Percentiles rank a stretch among this genome's conserved stretches.
Evolutionary conservation across 495 filamentous ascomycete genomes (phyloP).

Genomic region (Coniosporium apollinis): DNA sequence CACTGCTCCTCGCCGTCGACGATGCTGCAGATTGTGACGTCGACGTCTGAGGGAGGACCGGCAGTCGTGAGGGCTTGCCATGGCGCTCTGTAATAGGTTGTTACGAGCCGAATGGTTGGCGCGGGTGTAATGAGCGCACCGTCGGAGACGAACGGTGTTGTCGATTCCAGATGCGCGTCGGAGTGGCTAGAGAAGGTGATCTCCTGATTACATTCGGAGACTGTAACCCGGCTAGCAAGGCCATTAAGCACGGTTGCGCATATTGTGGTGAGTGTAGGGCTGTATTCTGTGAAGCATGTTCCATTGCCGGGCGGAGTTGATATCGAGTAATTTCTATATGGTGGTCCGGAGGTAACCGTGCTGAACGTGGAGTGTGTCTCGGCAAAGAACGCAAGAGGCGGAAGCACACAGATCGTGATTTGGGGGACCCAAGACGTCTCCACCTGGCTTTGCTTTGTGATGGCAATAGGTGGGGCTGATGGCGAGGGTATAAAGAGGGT

Average conservation of each 20-base stretch:
- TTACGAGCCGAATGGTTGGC: slow-evolving; percentile 13
- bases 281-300: slow-evolving; percentile 15
- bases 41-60: slow-evolving; percentile 15
- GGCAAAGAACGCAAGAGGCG: slow-evolving; percentile 2
- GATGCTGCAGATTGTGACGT: slow-evolving; percentile 16
- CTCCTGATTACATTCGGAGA: slow-evolving; percentile 19
- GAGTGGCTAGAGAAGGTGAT: slow-evolving; percentile 23
- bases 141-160: slow-evolving; percentile 8
- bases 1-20: slow-evolving; percentile 14
- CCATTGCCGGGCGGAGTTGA: slow-evolving; percentile 7
- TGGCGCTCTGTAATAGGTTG: slow-evolving; percentile 20
- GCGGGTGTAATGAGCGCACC: slow-evolving; percentile 13
- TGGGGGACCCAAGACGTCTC: slow-evolving; percentile 17
- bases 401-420: slow-evolving; percentile 20
- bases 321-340: slow-evolving; percentile 8
- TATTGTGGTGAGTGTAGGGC: slow-evolving; percentile 14
- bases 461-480: slow-evolving; percentile 13
- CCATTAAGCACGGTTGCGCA: slow-evolving; percentile 20
- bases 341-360: slow-evolving; percentile 1
- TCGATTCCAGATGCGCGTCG: slow-evolving; percentile 14
- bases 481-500: slow-evolving; percentile 23
- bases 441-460: slow-evolving; percentile 21
- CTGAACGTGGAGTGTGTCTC: too few species aligned
- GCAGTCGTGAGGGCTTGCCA: slow-evolving; percentile 17
- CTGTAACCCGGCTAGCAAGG: slow-evolving; percentile 11